Evolutionary conservation across 179 eudicot genomes (phyloP), one percentile per base, ranked within the genome.

Genomic region (Sideroxylon spinosum): DNA sequence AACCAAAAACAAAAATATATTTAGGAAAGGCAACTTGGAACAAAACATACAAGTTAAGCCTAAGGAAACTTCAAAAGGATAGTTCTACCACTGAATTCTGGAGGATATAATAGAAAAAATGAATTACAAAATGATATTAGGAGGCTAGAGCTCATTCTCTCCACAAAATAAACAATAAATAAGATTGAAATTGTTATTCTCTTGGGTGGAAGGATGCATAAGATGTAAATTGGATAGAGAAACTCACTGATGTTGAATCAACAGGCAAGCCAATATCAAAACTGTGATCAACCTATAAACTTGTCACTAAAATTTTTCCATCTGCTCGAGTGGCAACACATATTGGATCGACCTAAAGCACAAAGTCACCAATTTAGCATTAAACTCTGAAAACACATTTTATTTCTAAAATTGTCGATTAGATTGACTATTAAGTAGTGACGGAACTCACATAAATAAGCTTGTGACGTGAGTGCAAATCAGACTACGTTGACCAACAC

Each of bases 261-360:
- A 81, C 83, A 1, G 89, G 87, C 84, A 65, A 81, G 65, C 89
- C 93, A 56, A 62, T 64, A 55, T 90, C 93, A 71, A 85, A 80
- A 78, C 93, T 89, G 52, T 90, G 93, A 64, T 87, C 87, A 82
- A 93, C 85, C 99, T 98, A 95, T 76, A 90, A 71, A 50, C 82
- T 80, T 3, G 87, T 85, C 32, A 91, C 94, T 79, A 95, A 75
- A 63, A 49, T 74, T 87, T 95, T 95, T 70, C 90, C 85, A 81
- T 93, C 97, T 28, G 65, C 76, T 84, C 89, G 86, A 71, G 98
- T 95, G 66, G 89, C 86, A 76, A 89, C 88, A 73, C 98, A 95
- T 16, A 91, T 65, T 28, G 94, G 93, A 83, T 95, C 99, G 86
- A 93, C 97, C 98, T 95, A 78, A 81, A 71, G 32, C 79, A 64